Conservation (phyloP, 2,329 filamentous ascomycete species). For the Colletotrichum destructivum region DNA sequence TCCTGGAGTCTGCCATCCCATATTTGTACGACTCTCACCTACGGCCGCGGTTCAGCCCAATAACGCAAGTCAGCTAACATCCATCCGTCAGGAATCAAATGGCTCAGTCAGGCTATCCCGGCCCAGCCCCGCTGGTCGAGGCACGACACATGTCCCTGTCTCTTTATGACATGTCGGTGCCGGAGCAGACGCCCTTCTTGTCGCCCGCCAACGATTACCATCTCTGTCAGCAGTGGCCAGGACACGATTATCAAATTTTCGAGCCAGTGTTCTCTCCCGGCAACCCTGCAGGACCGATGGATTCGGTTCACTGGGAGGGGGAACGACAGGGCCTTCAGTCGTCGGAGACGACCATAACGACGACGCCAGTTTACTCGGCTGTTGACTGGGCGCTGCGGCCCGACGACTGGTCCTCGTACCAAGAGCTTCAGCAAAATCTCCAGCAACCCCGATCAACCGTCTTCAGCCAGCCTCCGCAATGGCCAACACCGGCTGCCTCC, state of each 20-base stretch:
- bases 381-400: not conserved
- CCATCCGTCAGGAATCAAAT: not conserved
- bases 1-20: not conserved
- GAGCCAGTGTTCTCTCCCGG: not conserved
- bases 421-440: not conserved
- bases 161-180: not conserved
- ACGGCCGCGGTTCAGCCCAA: not conserved
- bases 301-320: not conserved
- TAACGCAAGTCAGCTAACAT: not conserved
- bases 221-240: constrained; percentile 10
- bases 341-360: not conserved
- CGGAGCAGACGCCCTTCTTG: not conserved
- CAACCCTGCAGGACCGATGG: not conserved
- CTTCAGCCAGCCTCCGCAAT: not conserved
- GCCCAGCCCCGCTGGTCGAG: not conserved
- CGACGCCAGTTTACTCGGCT: not conserved
- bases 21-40: not conserved
- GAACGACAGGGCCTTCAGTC: not conserved
- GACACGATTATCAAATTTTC: not conserved
- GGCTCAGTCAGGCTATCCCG: not conserved
- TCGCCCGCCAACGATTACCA: not conserved
- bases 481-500: not conserved
- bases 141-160: not conserved
- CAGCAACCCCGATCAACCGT: not conserved
- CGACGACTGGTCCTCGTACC: not conserved